Base-by-base conservation (phyloP, 163 green algal genomes). In the Coccomyxa subellipsoidea region DNA sequence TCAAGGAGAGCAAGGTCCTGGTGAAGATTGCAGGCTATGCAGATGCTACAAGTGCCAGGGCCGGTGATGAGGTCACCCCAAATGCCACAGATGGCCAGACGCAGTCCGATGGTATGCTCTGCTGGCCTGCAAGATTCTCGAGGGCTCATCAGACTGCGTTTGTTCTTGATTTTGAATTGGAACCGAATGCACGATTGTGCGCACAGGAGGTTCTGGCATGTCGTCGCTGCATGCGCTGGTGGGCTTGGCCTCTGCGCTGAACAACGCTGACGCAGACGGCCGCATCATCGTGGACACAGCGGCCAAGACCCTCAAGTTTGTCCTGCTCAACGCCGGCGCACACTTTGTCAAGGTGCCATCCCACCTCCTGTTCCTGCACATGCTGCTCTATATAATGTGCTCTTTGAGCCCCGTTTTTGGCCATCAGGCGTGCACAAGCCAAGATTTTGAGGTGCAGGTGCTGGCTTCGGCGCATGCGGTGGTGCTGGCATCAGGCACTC, bases 401-500 rank as follows among this genome's bases (percentile, higher is more conserved):
- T n/a, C n/a, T n/a, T n/a, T n/a, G n/a, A n/a, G n/a, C n/a, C n/a
- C n/a, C n/a, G n/a, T n/a, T n/a, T n/a, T n/a, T n/a, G n/a, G n/a
- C n/a, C n/a, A n/a, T n/a, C n/a, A n/a, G n/a, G n/a, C n/a, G n/a
- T n/a, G n/a, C n/a, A n/a, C n/a, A n/a, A n/a, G n/a, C n/a, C n/a
- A n/a, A n/a, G n/a, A n/a, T n/a, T 2, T 59, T 59, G 47, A 12
- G 47, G 47, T 27, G 3, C 76, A 92, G 77, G 82, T 96, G 25
- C 77, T 95, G 37, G 73, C 84, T 12, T n/a, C 81, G n/a, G 91
- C 94, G 2, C 88, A 90, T 34, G 88, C 92, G 21, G 94, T 98
- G 7, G 82, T 99, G n/a, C 91, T 99, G 0, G 95, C 95, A 25
- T 96, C 93, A 2, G 97, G 97, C 81, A 99, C 97, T 0, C 90